phyloP scores from a whole-genome alignment of 148 eudicot genomes.

The Talinum fruticosum region DNA sequence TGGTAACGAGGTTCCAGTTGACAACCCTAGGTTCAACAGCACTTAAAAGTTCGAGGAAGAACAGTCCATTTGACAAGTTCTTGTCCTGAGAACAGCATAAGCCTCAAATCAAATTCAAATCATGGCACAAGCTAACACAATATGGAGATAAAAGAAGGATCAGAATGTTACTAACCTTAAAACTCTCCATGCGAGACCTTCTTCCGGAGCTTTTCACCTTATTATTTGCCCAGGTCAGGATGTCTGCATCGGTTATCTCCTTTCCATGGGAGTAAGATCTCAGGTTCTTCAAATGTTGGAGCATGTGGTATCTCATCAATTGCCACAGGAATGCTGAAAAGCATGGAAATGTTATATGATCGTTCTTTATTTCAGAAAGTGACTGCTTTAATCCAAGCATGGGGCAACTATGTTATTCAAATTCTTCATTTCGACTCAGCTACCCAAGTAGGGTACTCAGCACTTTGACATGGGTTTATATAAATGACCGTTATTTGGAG shows the following conservation, averaged over 20 bases:
- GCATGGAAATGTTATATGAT: constrained; percentile 5
- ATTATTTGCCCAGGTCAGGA: constrained; percentile 77
- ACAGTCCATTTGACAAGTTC: constrained; percentile 74
- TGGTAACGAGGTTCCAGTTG: constrained; percentile 96
- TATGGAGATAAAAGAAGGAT: background rate
- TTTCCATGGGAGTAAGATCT: constrained; percentile 72
- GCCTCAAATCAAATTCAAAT: background rate
- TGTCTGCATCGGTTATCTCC: constrained; percentile 83
- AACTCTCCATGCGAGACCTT: constrained; percentile 74
- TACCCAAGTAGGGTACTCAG: background rate
- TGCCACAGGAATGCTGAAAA: constrained; percentile 89
- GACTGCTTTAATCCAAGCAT: background rate
- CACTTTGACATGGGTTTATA: background rate
- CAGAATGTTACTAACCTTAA: constrained; percentile 48
- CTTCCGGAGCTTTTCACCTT: constrained; percentile 82
- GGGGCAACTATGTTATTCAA: background rate
- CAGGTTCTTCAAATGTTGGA: constrained; percentile 81
- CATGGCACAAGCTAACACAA: background rate
- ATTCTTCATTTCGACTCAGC: background rate
- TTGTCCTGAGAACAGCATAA: constrained; percentile 56
- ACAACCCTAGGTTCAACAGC: constrained; percentile 93
- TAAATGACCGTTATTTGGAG: background rate
- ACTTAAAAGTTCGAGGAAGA: constrained; percentile 94
- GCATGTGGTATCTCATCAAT: constrained; percentile 93
- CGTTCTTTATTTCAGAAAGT: background rate